A percentile compares a stretch with the other conserved stretches of the same genome.
phyloP scores from a whole-genome alignment of 305 asterid genomes.

The Fraxinus sp. region DNA sequence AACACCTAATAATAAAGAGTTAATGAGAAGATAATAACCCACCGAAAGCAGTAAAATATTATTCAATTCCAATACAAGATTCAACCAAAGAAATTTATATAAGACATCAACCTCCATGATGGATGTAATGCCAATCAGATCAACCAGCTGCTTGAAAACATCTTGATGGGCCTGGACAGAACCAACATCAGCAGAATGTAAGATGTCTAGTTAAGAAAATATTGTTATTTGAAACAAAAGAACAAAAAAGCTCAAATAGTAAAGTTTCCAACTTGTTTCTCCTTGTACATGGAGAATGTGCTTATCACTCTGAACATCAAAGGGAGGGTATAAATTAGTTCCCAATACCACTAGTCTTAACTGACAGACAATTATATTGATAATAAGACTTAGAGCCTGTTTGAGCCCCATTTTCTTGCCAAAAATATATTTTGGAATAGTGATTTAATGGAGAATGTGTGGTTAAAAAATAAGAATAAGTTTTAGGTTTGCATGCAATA shows the following conservation, averaged over 20 bases:
- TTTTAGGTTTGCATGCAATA: neutral
- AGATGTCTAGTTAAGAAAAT: neutral
- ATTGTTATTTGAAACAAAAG: neutral
- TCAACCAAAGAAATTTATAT: slow-evolving; percentile 7
- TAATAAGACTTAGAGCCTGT: neutral
- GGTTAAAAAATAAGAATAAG: neutral
- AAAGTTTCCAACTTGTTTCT: slow-evolving; percentile 4
- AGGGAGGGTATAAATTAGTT: slow-evolving; percentile 5
- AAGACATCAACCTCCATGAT: slow-evolving; percentile 84
- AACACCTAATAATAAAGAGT: slow-evolving; percentile 60
- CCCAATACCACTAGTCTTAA: neutral
- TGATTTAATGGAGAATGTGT: neutral
- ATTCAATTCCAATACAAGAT: neutral
- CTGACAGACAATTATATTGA: neutral
- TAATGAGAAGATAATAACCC: slow-evolving; percentile 30
- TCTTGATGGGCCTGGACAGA: slow-evolving; percentile 67
- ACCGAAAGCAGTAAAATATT: slow-evolving; percentile 12
- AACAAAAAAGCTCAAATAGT: slow-evolving; percentile 15
- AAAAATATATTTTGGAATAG: neutral
- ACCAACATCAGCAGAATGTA: slow-evolving; percentile 13
- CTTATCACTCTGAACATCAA: neutral
- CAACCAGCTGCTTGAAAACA: slow-evolving; percentile 81
- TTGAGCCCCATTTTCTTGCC: neutral
- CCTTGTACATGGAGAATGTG: neutral
- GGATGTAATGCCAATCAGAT: slow-evolving; percentile 96